Percentiles rank a stretch among this genome's conserved stretches.
Evolutionary conservation across 2,329 filamentous ascomycete genomes (phyloP).

Genomic region (Aspergillus calidoustus): DNA sequence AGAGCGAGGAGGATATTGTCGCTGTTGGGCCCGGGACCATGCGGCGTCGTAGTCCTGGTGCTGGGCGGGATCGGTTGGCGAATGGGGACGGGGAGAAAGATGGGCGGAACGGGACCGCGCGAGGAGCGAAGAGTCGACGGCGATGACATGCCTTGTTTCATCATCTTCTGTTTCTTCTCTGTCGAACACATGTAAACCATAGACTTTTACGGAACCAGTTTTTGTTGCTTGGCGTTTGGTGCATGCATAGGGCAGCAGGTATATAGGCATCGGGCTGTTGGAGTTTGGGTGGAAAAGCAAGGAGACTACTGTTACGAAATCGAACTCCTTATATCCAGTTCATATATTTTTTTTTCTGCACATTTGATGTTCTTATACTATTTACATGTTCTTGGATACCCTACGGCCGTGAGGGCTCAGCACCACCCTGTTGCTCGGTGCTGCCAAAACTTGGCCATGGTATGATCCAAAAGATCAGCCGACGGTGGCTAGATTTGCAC

Average conservation of each 20-base stretch:
- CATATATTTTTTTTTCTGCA: not conserved
- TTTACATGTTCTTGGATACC: not conserved
- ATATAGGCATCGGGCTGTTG: not conserved
- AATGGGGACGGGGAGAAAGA: slow-evolving; percentile 38
- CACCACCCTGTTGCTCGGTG: not conserved
- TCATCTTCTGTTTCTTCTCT: not conserved
- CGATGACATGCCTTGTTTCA: slow-evolving; percentile 26
- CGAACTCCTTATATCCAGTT: not conserved
- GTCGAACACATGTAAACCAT: slow-evolving; percentile 1
- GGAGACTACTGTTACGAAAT: not conserved
- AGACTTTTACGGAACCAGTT: not conserved
- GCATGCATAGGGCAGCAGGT: not conserved
- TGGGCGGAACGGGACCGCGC: slow-evolving; percentile 28
- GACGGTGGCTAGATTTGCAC: not conserved
- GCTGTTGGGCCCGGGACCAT: slow-evolving; percentile 77
- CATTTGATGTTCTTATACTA: not conserved
- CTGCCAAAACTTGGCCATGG: not conserved
- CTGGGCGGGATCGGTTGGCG: slow-evolving; percentile 67
- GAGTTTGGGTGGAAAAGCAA: not conserved
- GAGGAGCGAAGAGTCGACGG: slow-evolving; percentile 37
- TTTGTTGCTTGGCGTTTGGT: not conserved
- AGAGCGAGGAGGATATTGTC: slow-evolving; percentile 87
- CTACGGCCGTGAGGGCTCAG: not conserved
- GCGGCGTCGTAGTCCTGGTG: slow-evolving; percentile 80
- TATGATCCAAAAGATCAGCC: not conserved